Evolutionary conservation across 1,284 basidiomycete genomes (phyloP).

Genomic region (Polyporus tsugae): DNA sequence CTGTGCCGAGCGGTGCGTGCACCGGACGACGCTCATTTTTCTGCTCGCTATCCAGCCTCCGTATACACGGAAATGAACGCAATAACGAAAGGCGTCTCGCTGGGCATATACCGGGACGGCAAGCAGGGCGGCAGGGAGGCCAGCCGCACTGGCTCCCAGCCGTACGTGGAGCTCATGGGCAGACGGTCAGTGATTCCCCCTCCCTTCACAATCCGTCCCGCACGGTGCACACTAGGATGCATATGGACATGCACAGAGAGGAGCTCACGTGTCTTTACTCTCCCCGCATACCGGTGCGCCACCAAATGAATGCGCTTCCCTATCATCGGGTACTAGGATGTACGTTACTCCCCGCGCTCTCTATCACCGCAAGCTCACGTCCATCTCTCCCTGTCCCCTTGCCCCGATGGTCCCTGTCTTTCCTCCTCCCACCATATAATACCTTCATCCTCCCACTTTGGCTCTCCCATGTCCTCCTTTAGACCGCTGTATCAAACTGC

Average conservation of each 20-base stretch:
- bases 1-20: conserved; percentile 32
- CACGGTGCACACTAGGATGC: not conserved
- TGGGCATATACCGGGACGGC: conserved; percentile 74
- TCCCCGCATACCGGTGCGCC: conserved; percentile 13
- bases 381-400: conserved; percentile 4
- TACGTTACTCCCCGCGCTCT: conserved; percentile 43
- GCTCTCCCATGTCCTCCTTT: conserved; percentile 16
- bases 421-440: not conserved
- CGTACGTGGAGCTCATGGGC: conserved; percentile 92
- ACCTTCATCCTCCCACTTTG: not conserved
- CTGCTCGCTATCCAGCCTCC: conserved; percentile 61
- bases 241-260: conserved; percentile 6
- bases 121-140: conserved; percentile 64
- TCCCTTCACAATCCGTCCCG: conserved; percentile 8
- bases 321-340: conserved; percentile 51
- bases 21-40: conserved; percentile 27
- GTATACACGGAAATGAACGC: conserved; percentile 95
- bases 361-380: conserved; percentile 21
- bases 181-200: conserved; percentile 64
- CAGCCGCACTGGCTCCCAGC: conserved; percentile 75
- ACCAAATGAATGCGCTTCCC: conserved; percentile 12
- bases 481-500: conserved; percentile 86
- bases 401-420: not conserved
- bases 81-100: conserved; percentile 80
- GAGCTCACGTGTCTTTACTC: conserved; percentile 21